Evolutionary conservation across 108 stramenopile genomes (phyloP), one percentile per base, ranked within the genome.

Genomic region (Cylindrotheca closterium): DNA sequence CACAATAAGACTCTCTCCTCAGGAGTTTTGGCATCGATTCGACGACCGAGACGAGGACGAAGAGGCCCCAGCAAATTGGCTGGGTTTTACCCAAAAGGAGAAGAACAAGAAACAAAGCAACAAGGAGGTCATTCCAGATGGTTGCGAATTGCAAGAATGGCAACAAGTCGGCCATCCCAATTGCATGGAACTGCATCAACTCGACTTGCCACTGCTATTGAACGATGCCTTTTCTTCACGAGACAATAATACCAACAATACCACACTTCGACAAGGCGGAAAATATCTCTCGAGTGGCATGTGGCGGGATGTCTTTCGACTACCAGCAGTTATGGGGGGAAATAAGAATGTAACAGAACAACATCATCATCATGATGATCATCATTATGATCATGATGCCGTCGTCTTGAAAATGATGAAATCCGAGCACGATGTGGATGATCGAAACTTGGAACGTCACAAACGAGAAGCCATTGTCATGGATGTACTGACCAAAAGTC

Each of bases 381-480:
- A 23, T 25, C 15, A 46, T 29, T 19, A 53, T 30, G 45, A 49
- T 55, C 31, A 64, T 27, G 32, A 54, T 50, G 74, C 74, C 15
- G 82, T 68, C 0, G 87, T 91, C 1, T 71, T 91, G 46, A 91
- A 91, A 67, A 65, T 85, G 55, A 91, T 91, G 90, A 86, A 83
- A 60, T 55, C 32, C 18, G 78, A 89, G 63, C 92, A 89, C 52
- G 71, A 70, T 3, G 70, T 85, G 18, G 79, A 82, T 60, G 55
- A 66, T 26, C 81, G 92, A 1, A 94, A 94, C 74, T 69, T 85
- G 48, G 86, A 94, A 56, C 86, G 92, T 12, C 92, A 94, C 74
- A 83, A 89, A 18, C 60, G 92, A 30, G 92, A 94, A 67, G 89
- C 92, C 1, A 46, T 90, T 33, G 78, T 79, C 5, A 91, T 94